These are phyloP conservation scores for Metarhizium humberi DNA, from an alignment of 2,329 filamentous ascomycete species.

Conservation along the genomic window DNA sequence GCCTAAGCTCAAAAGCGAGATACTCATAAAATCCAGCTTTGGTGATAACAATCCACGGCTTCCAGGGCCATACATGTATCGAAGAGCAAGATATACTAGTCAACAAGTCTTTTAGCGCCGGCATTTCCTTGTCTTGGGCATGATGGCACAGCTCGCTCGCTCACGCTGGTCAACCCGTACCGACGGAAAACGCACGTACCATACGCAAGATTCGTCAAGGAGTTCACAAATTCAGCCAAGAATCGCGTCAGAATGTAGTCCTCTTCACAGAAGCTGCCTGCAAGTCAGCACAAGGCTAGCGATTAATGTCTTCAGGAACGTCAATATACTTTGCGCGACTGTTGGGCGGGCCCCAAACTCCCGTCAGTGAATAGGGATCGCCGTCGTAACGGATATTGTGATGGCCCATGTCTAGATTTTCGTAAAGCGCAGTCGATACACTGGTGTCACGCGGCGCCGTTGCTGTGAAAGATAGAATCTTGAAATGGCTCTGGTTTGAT, in stretches of 20 bases:
- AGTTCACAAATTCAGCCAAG: constrained; percentile 35
- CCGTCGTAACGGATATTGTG: constrained; percentile 27
- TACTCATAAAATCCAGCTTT: constrained; percentile 30
- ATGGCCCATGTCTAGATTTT: constrained; percentile 17
- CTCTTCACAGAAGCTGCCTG: constrained; percentile 30
- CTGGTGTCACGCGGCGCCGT: too few species aligned
- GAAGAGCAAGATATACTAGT: constrained; percentile 32
- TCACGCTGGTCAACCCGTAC: not conserved
- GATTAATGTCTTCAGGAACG: not conserved
- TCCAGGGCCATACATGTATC: constrained; percentile 24
- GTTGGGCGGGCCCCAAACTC: constrained; percentile 29
- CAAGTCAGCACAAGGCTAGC: constrained; percentile 6
- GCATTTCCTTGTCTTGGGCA: not conserved
- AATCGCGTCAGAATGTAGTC: constrained; percentile 37
- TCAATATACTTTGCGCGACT: constrained; percentile 26
- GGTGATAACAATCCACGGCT: constrained; percentile 21
- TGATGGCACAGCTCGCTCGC: not conserved
- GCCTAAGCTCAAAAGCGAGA: constrained; percentile 31
- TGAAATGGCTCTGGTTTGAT: too few species aligned
- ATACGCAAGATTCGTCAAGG: constrained; percentile 30
- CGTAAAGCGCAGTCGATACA: too few species aligned
- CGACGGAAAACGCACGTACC: constrained; percentile 37
- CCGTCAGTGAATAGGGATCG: constrained; percentile 22
- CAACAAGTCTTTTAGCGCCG: not conserved
- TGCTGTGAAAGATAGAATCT: too few species aligned